Conservation (phyloP, 257 asterid species). For the Paraleonurus japonicus region DNA sequence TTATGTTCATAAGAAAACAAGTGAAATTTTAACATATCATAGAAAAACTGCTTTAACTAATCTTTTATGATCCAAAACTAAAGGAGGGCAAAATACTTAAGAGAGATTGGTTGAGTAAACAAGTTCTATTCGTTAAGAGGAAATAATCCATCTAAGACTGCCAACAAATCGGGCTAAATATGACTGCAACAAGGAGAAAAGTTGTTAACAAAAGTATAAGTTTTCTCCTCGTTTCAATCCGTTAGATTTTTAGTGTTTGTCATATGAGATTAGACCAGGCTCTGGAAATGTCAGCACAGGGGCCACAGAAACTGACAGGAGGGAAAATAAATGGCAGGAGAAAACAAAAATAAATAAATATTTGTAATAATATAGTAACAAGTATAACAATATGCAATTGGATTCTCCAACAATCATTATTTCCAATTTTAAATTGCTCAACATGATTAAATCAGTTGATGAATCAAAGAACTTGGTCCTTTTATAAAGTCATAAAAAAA, state of each 20-base stretch:
- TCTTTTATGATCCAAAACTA: neutral
- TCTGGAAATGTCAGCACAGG: constrained; percentile 37
- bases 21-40: neutral
- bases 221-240: constrained; percentile 15
- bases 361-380: neutral
- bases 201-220: neutral
- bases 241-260: constrained; percentile 24
- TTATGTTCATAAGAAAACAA: constrained; percentile 2
- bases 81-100: neutral
- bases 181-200: constrained; percentile 1
- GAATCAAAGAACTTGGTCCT: constrained; percentile 51
- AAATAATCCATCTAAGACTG: neutral
- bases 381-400: neutral
- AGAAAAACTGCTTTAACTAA: neutral
- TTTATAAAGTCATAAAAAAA: constrained; percentile 34
- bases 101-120: neutral
- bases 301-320: constrained; percentile 45
- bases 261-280: constrained; percentile 36
- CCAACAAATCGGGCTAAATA: constrained; percentile 27
- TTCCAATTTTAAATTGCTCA: constrained; percentile 30
- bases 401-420: constrained; percentile 33
- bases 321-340: constrained; percentile 25
- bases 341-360: neutral
- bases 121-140: neutral
- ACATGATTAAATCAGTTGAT: constrained; percentile 42